These are phyloP conservation scores for Cylindrodendrum hubeiense DNA, from an alignment of 2,329 filamentous ascomycete genomes.

Conservation along the genomic window DNA sequence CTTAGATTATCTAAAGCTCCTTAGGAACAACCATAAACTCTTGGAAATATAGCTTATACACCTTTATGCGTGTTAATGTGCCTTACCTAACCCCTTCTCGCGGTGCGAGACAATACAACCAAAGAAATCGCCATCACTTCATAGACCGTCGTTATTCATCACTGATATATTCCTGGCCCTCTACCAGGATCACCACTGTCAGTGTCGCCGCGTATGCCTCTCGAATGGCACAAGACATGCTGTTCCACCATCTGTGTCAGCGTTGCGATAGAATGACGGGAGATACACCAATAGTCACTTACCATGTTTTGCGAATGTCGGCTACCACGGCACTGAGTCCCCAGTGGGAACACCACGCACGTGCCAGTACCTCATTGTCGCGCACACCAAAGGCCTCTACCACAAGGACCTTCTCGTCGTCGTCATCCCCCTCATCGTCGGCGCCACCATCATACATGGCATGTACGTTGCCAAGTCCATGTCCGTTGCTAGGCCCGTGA, in stretches of 20 bases:
- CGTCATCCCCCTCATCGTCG: slow-evolving; percentile 54
- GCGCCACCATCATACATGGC: slow-evolving; percentile 29
- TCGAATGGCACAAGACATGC: slow-evolving; percentile 79
- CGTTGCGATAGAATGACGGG: not conserved
- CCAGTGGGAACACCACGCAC: slow-evolving; percentile 84
- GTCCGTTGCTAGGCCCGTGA: slow-evolving; percentile 30
- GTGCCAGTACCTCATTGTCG: slow-evolving; percentile 81
- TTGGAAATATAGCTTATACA: no score
- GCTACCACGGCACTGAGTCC: slow-evolving; percentile 79
- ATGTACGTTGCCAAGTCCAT: slow-evolving; percentile 27
- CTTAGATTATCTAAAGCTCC: no score
- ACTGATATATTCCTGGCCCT: slow-evolving; percentile 59
- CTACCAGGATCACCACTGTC: slow-evolving; percentile 78
- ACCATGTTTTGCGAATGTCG: slow-evolving; percentile 77
- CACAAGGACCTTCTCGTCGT: slow-evolving; percentile 76
- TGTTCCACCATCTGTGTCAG: slow-evolving; percentile 43
- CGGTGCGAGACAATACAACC: slow-evolving; percentile 11
- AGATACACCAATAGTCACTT: slow-evolving; percentile 44
- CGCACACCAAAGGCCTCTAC: slow-evolving; percentile 79
- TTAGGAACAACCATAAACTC: no score
- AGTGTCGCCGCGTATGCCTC: slow-evolving; percentile 81
- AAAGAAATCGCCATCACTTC: slow-evolving; percentile 36
- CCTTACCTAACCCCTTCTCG: slow-evolving; percentile 11
- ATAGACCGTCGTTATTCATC: slow-evolving; percentile 52
- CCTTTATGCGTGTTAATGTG: not conserved